Evolutionary conservation across 148 eudicot species (phyloP).

Genomic region (Vaccinium corymbosum): DNA sequence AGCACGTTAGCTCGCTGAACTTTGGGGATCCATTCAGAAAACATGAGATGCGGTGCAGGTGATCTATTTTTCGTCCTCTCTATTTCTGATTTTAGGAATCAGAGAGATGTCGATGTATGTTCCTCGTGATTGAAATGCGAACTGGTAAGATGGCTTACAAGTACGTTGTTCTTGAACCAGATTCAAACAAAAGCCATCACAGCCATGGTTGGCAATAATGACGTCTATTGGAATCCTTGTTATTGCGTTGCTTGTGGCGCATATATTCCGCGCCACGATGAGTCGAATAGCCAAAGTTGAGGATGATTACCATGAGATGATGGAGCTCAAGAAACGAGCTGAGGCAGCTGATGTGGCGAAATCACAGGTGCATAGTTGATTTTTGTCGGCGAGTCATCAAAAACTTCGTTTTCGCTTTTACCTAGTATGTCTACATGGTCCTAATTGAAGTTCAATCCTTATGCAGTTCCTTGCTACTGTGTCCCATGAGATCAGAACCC

Average conservation of each 20-base stretch:
- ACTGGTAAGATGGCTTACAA: not conserved
- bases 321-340: conserved; percentile 78
- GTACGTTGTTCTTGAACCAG: conserved; percentile 34
- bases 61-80: conserved; percentile 1
- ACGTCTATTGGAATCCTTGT: conserved; percentile 60
- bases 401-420: not conserved
- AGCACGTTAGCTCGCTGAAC: conserved; percentile 63
- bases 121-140: not conserved
- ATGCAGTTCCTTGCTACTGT: conserved; percentile 96
- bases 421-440: conserved; percentile 1
- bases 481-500: conserved; percentile 98
- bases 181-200: conserved; percentile 79
- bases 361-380: conserved; percentile 52
- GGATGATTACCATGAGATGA: conserved; percentile 77
- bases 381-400: not conserved
- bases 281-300: conserved; percentile 80
- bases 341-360: conserved; percentile 97
- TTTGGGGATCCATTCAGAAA: conserved; percentile 89
- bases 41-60: conserved; percentile 99
- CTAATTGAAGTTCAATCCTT: conserved; percentile 16
- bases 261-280: conserved; percentile 71
- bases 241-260: conserved; percentile 65
- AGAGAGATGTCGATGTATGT: not conserved
- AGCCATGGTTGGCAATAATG: conserved; percentile 68
- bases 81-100: not conserved